Percentiles rank a stretch among this genome's conserved stretches.
phyloP scores from a whole-genome alignment of 106 monocot species.

The Amphibolis antarctica region DNA sequence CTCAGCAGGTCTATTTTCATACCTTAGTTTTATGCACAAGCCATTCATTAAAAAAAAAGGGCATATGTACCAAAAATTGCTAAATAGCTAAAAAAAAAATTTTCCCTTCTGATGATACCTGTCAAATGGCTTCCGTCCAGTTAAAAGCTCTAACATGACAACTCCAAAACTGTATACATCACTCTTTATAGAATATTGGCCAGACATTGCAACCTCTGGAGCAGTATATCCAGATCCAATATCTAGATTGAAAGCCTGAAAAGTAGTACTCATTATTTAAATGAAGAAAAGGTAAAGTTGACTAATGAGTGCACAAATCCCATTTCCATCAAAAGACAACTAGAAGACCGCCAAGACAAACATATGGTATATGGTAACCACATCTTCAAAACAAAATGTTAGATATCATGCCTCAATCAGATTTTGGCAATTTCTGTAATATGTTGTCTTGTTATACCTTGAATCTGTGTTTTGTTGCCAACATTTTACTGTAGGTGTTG shows the following conservation, averaged over 20 bases:
- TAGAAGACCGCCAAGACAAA: too few relatives aligned
- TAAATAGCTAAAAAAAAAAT: too few relatives aligned
- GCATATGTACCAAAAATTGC: too few relatives aligned
- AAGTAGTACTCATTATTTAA: background rate
- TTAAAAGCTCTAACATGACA: constrained; percentile 93
- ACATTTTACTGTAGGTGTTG: background rate
- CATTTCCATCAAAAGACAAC: too few relatives aligned
- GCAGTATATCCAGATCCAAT: constrained; percentile 64
- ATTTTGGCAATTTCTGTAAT: too few relatives aligned
- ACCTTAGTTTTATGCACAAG: background rate
- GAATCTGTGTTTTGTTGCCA: background rate
- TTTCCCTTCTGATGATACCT: constrained; percentile 25
- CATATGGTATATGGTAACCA: too few relatives aligned
- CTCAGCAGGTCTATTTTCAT: background rate
- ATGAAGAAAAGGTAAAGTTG: background rate
- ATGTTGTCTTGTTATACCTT: too few relatives aligned
- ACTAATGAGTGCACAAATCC: background rate
- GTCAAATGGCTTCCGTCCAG: constrained; percentile 88
- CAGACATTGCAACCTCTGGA: constrained; percentile 89
- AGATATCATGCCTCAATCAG: too few relatives aligned
- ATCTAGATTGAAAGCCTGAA: constrained; percentile 58
- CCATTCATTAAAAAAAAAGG: too few relatives aligned
- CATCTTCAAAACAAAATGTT: too few relatives aligned
- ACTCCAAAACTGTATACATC: constrained; percentile 94
- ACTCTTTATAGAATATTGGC: constrained; percentile 81